Evolutionary conservation across 73 alveolate species (phyloP).

Genomic region (Strombidium stylifer): DNA sequence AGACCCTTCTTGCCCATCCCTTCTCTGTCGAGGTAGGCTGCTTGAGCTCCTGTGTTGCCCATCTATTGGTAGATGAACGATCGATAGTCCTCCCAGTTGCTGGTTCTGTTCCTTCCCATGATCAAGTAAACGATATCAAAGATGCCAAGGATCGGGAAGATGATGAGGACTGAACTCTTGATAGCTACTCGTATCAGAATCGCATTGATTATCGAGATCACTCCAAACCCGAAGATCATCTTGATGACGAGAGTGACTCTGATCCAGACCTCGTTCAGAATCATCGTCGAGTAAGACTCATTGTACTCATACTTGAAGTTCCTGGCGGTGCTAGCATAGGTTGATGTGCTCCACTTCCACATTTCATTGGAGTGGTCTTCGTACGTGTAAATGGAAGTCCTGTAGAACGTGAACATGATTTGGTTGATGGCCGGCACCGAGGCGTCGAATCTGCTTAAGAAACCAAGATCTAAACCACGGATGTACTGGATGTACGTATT

Average conservation of each 20-base stretch:
- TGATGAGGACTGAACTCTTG: too few species aligned
- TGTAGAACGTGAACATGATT: slow-evolving; percentile 11
- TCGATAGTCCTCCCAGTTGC: too few species aligned
- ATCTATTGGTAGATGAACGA: too few species aligned
- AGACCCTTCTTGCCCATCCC: slow-evolving; percentile 3
- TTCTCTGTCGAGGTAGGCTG: slow-evolving; percentile 33
- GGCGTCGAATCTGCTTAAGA: too few species aligned
- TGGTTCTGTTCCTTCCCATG: too few species aligned
- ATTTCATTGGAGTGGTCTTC: slow-evolving; percentile 13
- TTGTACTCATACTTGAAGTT: slow-evolving; percentile 18
- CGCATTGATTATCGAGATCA: slow-evolving; percentile 24
- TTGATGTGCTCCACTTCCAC: slow-evolving; percentile 14
- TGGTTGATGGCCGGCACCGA: slow-evolving; percentile 8
- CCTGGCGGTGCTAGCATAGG: background rate
- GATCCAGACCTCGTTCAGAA: background rate
- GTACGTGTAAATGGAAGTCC: background rate
- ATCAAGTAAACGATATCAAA: too few species aligned
- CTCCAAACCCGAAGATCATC: slow-evolving; percentile 2
- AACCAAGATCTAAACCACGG: too few species aligned
- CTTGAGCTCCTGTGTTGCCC: slow-evolving; percentile 42
- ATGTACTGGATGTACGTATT: too few species aligned
- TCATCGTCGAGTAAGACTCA: background rate
- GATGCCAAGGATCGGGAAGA: too few species aligned
- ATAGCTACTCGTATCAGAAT: slow-evolving; percentile 35
- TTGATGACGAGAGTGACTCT: background rate